phyloP scores from a whole-genome alignment of 768 basidiomycete genomes.

The Lactifluus hygrophoroides region DNA sequence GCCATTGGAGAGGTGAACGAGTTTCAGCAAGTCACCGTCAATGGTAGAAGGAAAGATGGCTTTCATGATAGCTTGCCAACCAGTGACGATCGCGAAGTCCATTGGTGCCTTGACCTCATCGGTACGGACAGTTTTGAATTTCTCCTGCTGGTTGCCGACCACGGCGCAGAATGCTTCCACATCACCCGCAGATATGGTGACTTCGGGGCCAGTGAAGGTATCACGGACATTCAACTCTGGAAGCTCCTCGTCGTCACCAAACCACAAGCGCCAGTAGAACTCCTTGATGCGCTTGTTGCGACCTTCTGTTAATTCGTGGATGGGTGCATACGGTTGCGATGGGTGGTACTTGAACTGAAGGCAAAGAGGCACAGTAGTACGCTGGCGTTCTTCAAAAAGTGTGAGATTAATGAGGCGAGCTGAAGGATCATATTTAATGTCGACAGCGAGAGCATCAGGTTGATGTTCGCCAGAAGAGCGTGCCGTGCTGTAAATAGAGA shows the following conservation, averaged over 20 bases:
- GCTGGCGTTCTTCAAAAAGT: constrained; percentile 76
- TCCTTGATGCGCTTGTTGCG: constrained; percentile 90
- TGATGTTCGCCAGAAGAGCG: constrained; percentile 74
- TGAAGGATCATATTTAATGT: constrained; percentile 50
- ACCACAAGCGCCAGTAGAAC: constrained; percentile 99
- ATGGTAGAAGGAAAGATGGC: constrained; percentile 90
- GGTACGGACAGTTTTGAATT: constrained; percentile 73
- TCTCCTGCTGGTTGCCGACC: constrained; percentile 87
- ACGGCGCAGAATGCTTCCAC: constrained; percentile 89
- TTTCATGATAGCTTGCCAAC: constrained; percentile 99
- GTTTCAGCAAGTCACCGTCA: constrained; percentile 90
- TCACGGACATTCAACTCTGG: constrained; percentile 75
- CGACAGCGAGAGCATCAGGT: constrained; percentile 71
- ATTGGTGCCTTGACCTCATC: constrained; percentile 80
- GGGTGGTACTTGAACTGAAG: constrained; percentile 85
- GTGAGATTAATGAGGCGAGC: constrained; percentile 57
- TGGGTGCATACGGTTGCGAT: constrained; percentile 80
- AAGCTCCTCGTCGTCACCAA: constrained; percentile 73
- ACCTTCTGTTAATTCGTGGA: constrained; percentile 78
- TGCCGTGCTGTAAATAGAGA: constrained; percentile 67
- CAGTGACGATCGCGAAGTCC: constrained; percentile 98
- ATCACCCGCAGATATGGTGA: constrained; percentile 64
- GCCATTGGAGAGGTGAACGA: constrained; percentile 95
- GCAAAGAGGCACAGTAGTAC: constrained; percentile 65
- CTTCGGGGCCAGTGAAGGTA: constrained; percentile 80